Conservation (phyloP, 441 rosid genomes). For the Erysimum pusillum region DNA sequence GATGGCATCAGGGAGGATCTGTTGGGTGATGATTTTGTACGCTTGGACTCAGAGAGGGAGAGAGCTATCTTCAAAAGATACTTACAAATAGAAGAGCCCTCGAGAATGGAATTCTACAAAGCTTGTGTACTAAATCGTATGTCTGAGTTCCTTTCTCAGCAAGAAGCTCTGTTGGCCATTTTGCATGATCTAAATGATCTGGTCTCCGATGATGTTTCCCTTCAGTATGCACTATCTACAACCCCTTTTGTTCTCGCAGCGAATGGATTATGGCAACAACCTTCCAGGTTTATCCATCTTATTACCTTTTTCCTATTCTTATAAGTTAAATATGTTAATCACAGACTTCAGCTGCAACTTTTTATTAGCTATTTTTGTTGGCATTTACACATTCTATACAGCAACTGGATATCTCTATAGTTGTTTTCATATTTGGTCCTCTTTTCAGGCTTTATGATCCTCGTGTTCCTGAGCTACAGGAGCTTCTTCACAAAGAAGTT, state of each 20-base stretch:
- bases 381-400: constrained; percentile 27
- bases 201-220: constrained; percentile 70
- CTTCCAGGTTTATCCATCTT: constrained; percentile 73
- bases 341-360: constrained; percentile 24
- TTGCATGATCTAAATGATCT: constrained; percentile 84
- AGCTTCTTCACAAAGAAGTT: constrained; percentile 74
- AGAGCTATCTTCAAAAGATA: constrained; percentile 73
- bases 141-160: constrained; percentile 81
- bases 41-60: constrained; percentile 92
- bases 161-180: constrained; percentile 75
- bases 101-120: constrained; percentile 83
- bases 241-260: constrained; percentile 90
- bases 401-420: constrained; percentile 20
- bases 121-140: constrained; percentile 84
- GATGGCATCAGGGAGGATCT: constrained; percentile 82
- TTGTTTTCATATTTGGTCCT: constrained; percentile 34
- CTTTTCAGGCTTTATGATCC: constrained; percentile 97
- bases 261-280: constrained; percentile 92
- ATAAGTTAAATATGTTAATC: constrained; percentile 33
- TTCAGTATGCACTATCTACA: constrained; percentile 64
- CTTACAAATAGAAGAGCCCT: constrained; percentile 78
- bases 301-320: constrained; percentile 20
- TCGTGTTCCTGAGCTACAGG: constrained; percentile 75
- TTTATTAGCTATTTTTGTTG: constrained; percentile 24
- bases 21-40: constrained; percentile 87